These are phyloP conservation scores for Apiotrichum laibachii DNA, from an alignment of 1,284 basidiomycete genomes.

Conservation along the genomic window DNA sequence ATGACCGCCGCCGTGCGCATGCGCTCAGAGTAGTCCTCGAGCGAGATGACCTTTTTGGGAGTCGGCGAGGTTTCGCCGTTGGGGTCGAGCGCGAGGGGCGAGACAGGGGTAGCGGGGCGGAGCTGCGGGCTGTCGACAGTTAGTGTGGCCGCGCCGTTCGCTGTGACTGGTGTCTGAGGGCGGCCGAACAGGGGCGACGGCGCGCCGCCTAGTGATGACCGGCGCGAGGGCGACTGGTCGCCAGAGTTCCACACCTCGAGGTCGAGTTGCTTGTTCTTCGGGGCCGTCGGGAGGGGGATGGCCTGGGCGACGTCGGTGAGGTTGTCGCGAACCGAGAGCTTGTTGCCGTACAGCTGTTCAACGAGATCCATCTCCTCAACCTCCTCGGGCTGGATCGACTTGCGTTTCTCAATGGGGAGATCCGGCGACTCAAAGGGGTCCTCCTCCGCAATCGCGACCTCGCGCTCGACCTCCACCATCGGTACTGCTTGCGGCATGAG, in stretches of 20 bases:
- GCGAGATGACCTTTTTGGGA: constrained; percentile 50
- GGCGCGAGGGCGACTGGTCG: constrained; percentile 24
- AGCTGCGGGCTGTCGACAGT: not conserved
- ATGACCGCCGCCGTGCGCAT: constrained; percentile 99
- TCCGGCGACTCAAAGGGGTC: not conserved
- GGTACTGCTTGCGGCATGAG: constrained; percentile 27
- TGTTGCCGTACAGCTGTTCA: constrained; percentile 82
- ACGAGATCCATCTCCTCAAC: constrained; percentile 91
- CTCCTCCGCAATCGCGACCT: not conserved
- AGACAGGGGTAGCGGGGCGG: not conserved
- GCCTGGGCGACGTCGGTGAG: constrained; percentile 74
- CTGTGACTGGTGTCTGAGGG: constrained; percentile 2
- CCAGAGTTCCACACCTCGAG: constrained; percentile 65
- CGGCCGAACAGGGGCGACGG: not conserved
- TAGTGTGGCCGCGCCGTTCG: not conserved
- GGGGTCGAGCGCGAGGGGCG: not conserved
- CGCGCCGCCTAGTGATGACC: constrained; percentile 22
- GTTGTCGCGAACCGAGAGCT: constrained; percentile 66
- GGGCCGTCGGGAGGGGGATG: constrained; percentile 71
- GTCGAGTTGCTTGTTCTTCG: constrained; percentile 84
- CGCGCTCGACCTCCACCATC: constrained; percentile 1
- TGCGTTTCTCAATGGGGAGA: constrained; percentile 5
- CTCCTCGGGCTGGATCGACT: constrained; percentile 48
- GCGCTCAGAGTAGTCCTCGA: constrained; percentile 96
- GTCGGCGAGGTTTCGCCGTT: constrained; percentile 10